These are phyloP conservation scores for Maudiozyma pseudohumilis DNA, from an alignment of 805 yeast genomes.

Conservation along the genomic window DNA sequence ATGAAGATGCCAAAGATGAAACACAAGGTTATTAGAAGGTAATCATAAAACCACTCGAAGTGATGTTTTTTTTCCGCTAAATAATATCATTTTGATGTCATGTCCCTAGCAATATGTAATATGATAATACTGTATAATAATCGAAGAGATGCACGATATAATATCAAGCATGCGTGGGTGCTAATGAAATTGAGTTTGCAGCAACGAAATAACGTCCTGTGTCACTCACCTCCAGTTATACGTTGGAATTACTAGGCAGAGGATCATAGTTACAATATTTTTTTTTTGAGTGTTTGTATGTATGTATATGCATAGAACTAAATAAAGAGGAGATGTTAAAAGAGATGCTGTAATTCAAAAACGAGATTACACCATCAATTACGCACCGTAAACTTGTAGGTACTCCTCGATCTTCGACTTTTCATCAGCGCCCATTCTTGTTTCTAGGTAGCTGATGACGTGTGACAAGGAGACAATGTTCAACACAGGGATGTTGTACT, in stretches of 20 bases:
- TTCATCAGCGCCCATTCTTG: slow-evolving; percentile 48
- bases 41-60: neutral
- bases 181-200: too few relatives aligned
- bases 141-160: too few relatives aligned
- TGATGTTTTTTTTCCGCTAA: too few relatives aligned
- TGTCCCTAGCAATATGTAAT: too few relatives aligned
- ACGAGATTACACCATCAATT: neutral
- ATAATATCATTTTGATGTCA: too few relatives aligned
- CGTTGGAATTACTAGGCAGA: too few relatives aligned
- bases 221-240: too few relatives aligned
- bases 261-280: neutral
- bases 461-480: slow-evolving; percentile 71
- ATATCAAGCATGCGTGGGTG: too few relatives aligned
- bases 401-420: slow-evolving; percentile 50
- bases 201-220: too few relatives aligned
- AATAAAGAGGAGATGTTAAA: neutral
- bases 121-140: too few relatives aligned
- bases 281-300: neutral
- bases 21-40: slow-evolving; percentile 27
- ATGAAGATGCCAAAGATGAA: slow-evolving; percentile 26
- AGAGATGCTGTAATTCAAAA: neutral
- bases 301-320: neutral
- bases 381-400: slow-evolving; percentile 33
- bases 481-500: slow-evolving; percentile 71
- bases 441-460: slow-evolving; percentile 53